phyloP scores from a whole-genome alignment of 2,329 filamentous ascomycete species.

The Fusarium praegraminearum region DNA sequence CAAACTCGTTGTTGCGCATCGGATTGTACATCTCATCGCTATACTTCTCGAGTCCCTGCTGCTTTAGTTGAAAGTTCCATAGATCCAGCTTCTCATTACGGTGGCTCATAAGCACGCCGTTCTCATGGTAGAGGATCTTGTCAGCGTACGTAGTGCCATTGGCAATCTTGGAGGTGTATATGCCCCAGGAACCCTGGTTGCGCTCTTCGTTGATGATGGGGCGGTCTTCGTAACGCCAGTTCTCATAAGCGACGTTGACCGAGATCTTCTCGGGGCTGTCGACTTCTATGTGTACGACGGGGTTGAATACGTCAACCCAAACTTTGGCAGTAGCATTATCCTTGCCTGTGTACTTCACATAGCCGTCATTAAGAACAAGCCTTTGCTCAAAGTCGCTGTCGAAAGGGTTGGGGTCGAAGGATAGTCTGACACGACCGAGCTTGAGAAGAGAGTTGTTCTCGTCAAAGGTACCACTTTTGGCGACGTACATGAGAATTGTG shows the following conservation, averaged over 20 bases:
- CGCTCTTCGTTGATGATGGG: slow-evolving; percentile 5
- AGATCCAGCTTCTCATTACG: slow-evolving; percentile 3
- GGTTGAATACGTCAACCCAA: slow-evolving; percentile 16
- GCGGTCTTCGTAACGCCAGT: background rate
- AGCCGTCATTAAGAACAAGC: background rate
- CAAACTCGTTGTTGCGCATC: slow-evolving; percentile 15
- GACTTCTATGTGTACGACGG: slow-evolving; percentile 6
- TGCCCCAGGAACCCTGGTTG: slow-evolving; percentile 9
- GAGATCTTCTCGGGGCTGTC: background rate
- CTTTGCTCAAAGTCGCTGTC: slow-evolving; percentile 6
- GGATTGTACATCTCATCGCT: slow-evolving; percentile 9
- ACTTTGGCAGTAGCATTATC: slow-evolving; percentile 4
- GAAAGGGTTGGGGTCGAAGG: slow-evolving; percentile 9
- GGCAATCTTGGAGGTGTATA: slow-evolving; percentile 18
- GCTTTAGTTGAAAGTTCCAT: slow-evolving; percentile 6
- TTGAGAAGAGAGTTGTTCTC: slow-evolving; percentile 21
- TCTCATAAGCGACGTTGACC: slow-evolving; percentile 1
- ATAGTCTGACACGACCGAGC: slow-evolving; percentile 10
- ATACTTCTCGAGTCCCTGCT: slow-evolving; percentile 3
- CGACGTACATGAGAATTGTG: slow-evolving; percentile 12
- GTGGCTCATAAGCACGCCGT: slow-evolving; percentile 11
- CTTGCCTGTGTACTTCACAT: background rate
- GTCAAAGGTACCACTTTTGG: slow-evolving; percentile 18
- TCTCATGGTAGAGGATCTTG: slow-evolving; percentile 10
- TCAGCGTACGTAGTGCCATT: slow-evolving; percentile 16